Evolutionary conservation across 129 eudicot genomes (phyloP).

Genomic region (Flaveria bidentis): DNA sequence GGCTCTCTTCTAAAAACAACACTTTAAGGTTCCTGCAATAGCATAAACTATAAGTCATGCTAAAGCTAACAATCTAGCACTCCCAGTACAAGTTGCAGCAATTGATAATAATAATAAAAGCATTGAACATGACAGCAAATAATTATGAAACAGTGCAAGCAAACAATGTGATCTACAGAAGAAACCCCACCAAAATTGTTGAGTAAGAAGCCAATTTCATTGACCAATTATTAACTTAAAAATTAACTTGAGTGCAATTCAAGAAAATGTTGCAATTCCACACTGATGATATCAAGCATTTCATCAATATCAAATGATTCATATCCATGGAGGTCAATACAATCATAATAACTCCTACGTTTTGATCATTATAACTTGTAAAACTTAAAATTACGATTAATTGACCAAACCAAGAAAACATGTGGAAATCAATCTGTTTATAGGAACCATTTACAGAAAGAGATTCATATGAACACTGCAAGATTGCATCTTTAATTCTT

Average conservation of each 20-base stretch:
- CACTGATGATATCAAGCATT: neutral
- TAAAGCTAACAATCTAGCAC: neutral
- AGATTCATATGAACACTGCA: neutral
- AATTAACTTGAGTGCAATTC: no score
- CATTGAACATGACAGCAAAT: constrained; percentile 13
- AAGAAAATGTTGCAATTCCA: no score
- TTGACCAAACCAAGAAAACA: no score
- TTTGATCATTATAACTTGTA: neutral
- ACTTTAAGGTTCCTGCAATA: constrained; percentile 59
- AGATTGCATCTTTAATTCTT: neutral
- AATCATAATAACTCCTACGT: neutral
- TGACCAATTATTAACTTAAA: neutral
- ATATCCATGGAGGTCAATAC: neutral
- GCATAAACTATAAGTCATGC: neutral
- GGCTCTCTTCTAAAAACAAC: constrained; percentile 74
- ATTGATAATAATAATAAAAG: constrained; percentile 13
- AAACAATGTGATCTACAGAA: constrained; percentile 12
- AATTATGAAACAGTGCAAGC: constrained; percentile 4
- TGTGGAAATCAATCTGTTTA: no score
- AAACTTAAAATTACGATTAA: no score
- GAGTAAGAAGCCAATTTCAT: neutral
- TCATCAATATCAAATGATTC: neutral
- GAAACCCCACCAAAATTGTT: no score
- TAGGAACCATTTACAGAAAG: no score
- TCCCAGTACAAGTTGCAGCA: constrained; percentile 1